Percentiles rank a stretch among this genome's conserved stretches.
Evolutionary conservation across 2,329 filamentous ascomycete genomes (phyloP).

Genomic region (Fulvia fulva): DNA sequence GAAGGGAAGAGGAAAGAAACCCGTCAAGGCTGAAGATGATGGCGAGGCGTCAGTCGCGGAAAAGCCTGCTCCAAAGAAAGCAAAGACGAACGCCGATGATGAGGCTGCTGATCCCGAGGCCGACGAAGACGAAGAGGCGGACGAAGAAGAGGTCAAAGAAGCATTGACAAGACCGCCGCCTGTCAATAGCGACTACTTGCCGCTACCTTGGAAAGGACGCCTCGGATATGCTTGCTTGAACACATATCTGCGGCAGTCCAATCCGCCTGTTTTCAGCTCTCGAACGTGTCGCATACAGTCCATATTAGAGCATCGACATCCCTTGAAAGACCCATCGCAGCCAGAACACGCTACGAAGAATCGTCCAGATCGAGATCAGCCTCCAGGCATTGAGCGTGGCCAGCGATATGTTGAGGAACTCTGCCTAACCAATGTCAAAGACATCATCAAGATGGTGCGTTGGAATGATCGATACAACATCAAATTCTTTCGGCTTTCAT

Average conservation of each 20-base stretch:
- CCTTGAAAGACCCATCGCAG: conserved; percentile 68
- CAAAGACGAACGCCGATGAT: conserved; percentile 21
- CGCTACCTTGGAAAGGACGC: conserved; percentile 84
- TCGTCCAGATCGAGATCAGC: conserved; percentile 69
- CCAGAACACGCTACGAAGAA: conserved; percentile 84
- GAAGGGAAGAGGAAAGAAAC: conserved; percentile 14
- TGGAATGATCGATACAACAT: conserved; percentile 95
- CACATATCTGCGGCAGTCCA: conserved; percentile 79
- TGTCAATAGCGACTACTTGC: conserved; percentile 77
- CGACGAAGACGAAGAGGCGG: conserved; percentile 49
- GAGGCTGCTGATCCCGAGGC: conserved; percentile 49
- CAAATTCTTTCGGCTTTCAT: conserved; percentile 86
- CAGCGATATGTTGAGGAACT: conserved; percentile 70
- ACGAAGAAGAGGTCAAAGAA: conserved; percentile 56
- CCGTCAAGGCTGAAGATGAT: conserved; percentile 19
- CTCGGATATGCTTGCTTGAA: conserved; percentile 91
- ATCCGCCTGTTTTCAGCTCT: conserved; percentile 82
- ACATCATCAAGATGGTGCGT: conserved; percentile 77
- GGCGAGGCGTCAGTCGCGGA: conserved; percentile 9
- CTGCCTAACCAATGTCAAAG: conserved; percentile 75
- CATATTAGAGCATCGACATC: conserved; percentile 83
- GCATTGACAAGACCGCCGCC: conserved; percentile 64
- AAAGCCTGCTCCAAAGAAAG: conserved; percentile 22
- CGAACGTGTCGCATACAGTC: conserved; percentile 87
- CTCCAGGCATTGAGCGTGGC: conserved; percentile 63